Base-by-base conservation (phyloP, 1,139 yeast genomes). In the Yamadazyma trypodendri region DNA sequence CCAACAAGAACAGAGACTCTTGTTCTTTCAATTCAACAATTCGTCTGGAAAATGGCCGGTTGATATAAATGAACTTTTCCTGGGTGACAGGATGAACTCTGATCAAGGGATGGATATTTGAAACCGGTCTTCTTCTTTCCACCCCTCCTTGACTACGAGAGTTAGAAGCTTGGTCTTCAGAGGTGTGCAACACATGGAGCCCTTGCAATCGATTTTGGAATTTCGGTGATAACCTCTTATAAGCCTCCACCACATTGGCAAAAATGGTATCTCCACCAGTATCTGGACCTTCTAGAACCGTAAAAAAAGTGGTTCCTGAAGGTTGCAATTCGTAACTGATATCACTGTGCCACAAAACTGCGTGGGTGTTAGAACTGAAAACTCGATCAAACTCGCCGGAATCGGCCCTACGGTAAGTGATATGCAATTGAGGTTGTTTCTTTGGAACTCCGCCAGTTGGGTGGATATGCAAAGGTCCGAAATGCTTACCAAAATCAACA, bases 231-330 rank as follows among this genome's bases (percentile, higher is more conserved):
- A 82, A 65, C 49, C 84, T 63, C 45, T 80, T 79, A 55, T 79
- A 82, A 4, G 84, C 77, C 44, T 79, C 85, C 39, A 75, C 69
- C 20, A 79, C 71, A 47, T 77, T 79, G 9, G 79, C 70, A 63
- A 82, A 82, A 32, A 77, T 60, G 9, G 89, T 82, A 55, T 82
- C 89, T 39, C 89, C 88, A 37, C 89, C 89, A 14, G 75, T 57
- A 35, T 71, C 74, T 28, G 87, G 82, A 24, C 81, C 84, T 49
- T 70, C 81, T 36, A 76, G 58, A 41, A 79, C 72, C 30, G 78
- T 66, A 50, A 82, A 77, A 31, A 79, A 66, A 0, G 89, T 82
- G 41, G 75, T 64, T 2, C 81, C 75, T 2, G 88, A 84, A 6
- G 88, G 84, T 55, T 79, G 86, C 41, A 66, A 61, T 51, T 82